Evolutionary conservation across 2,329 filamentous ascomycete genomes (phyloP).

Genomic region (Zasmidium citrigriseum): DNA sequence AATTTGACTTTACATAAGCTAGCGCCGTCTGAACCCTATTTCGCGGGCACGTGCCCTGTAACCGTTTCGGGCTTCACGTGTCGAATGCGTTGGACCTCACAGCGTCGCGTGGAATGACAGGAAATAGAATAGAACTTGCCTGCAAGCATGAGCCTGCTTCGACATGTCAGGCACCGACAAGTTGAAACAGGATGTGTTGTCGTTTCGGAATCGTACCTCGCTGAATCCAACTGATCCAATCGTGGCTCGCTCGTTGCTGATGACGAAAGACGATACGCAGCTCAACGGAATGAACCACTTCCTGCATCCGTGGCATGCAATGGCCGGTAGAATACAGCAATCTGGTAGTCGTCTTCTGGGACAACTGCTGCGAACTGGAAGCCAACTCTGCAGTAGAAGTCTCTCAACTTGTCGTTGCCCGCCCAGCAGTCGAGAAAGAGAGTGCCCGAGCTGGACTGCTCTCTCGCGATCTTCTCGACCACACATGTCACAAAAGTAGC

Average conservation of each 20-base stretch:
- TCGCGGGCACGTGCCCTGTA: background rate
- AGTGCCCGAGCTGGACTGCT: slow-evolving; percentile 5
- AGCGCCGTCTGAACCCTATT: no score
- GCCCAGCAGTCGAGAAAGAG: slow-evolving; percentile 17
- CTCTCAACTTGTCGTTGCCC: slow-evolving; percentile 13
- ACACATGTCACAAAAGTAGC: background rate
- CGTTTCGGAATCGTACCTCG: background rate
- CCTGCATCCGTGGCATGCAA: background rate
- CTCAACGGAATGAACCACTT: background rate
- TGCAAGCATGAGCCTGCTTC: background rate
- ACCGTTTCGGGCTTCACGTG: no score
- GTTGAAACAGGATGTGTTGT: background rate
- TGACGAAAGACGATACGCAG: background rate
- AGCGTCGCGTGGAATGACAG: background rate
- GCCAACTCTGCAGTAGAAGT: slow-evolving; percentile 9
- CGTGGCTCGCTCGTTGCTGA: background rate
- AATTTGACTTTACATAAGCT: background rate
- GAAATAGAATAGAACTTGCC: background rate
- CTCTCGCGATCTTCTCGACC: background rate
- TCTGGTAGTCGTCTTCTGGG: slow-evolving; percentile 11
- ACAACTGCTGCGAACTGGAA: slow-evolving; percentile 13
- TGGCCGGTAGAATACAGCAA: slow-evolving; percentile 11
- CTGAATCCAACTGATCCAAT: background rate
- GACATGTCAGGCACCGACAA: background rate
- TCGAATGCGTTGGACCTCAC: background rate